phyloP scores from a whole-genome alignment of 164 flowering plant genomes.

The Macadamia tetraphylla region DNA sequence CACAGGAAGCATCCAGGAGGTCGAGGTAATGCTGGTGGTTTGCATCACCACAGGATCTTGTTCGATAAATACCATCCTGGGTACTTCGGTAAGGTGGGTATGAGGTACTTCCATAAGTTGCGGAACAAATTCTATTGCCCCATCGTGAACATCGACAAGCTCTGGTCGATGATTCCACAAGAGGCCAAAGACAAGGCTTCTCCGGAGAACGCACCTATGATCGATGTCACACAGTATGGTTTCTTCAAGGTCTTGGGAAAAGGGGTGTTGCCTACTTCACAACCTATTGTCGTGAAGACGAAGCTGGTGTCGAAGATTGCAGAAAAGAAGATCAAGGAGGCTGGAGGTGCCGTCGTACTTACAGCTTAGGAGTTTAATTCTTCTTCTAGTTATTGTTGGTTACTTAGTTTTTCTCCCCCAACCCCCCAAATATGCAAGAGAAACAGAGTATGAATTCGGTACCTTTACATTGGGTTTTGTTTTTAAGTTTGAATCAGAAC shows the following conservation, averaged over 20 bases:
- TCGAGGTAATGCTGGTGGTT: constrained; percentile 22
- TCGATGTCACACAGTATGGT: constrained; percentile 17
- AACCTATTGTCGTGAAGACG: constrained; percentile 9
- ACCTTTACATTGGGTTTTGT: neutral
- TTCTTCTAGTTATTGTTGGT: neutral
- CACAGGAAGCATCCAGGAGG: constrained; percentile 25
- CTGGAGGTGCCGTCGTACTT: constrained; percentile 19
- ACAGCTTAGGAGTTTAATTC: constrained; percentile 6
- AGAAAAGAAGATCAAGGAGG: constrained; percentile 3
- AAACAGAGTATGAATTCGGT: neutral
- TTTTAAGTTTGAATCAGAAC: neutral
- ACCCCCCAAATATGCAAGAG: neutral
- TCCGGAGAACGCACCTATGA: constrained; percentile 1
- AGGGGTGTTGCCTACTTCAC: neutral
- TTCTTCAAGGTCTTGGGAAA: constrained; percentile 19
- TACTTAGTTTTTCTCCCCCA: too few relatives aligned
- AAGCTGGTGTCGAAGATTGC: constrained; percentile 15
- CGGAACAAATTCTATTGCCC: neutral
- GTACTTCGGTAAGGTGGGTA: constrained; percentile 22
- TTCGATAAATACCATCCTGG: constrained; percentile 26
- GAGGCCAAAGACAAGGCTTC: constrained; percentile 15
- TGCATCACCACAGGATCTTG: constrained; percentile 22
- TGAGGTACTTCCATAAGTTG: constrained; percentile 19
- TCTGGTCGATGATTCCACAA: constrained; percentile 18
- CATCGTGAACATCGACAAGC: neutral